Percentiles rank a stretch among this genome's conserved stretches.
These are phyloP conservation scores for Colletotrichum euphorbiae DNA, from an alignment of 2,329 filamentous ascomycete species.

Conservation along the genomic window DNA sequence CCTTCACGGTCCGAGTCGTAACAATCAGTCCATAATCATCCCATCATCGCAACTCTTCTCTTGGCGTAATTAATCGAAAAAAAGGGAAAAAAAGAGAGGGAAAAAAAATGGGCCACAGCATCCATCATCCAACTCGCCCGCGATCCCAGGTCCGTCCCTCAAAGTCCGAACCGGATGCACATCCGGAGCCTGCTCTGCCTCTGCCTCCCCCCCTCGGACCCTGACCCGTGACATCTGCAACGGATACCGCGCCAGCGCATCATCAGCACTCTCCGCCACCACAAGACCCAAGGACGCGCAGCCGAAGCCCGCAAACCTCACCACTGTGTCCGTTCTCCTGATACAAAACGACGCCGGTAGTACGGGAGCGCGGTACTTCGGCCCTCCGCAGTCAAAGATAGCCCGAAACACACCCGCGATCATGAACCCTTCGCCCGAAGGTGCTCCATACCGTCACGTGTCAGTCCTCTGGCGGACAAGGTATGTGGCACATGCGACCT, in stretches of 20 bases:
- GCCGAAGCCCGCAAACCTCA: too few species aligned
- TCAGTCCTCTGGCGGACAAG: background rate
- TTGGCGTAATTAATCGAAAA: background rate
- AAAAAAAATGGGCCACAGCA: background rate
- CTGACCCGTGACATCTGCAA: slow-evolving; percentile 12
- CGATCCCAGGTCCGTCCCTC: background rate
- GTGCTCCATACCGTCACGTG: slow-evolving; percentile 5
- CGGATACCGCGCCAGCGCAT: slow-evolving; percentile 7
- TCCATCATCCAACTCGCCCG: background rate
- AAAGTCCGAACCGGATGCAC: slow-evolving; percentile 12
- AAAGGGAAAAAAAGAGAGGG: background rate
- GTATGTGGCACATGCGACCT: slow-evolving; percentile 23
- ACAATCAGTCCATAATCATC: background rate
- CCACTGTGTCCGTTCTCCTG: background rate
- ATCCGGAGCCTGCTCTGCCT: background rate
- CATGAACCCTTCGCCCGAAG: background rate
- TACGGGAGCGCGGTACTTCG: background rate
- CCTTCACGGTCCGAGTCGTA: background rate
- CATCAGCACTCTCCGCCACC: background rate
- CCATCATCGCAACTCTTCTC: background rate
- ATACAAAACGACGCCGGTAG: background rate
- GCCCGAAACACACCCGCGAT: slow-evolving; percentile 8
- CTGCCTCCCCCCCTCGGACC: background rate
- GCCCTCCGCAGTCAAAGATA: slow-evolving; percentile 17
- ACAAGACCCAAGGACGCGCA: background rate